These are phyloP conservation scores for Echeveria elegans DNA, from an alignment of 164 flowering plant genomes.

Conservation along the genomic window DNA sequence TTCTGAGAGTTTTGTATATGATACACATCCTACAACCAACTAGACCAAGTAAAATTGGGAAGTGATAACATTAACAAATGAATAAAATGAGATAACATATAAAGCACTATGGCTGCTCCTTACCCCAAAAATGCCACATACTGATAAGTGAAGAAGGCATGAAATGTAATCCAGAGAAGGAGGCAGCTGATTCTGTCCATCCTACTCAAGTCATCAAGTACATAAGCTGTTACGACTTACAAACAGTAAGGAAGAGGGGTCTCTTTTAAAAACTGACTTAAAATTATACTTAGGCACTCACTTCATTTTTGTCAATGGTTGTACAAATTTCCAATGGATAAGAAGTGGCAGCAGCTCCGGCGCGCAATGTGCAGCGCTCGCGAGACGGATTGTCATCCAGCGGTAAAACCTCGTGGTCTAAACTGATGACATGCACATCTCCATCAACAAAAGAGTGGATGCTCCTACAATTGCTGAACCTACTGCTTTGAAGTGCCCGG, in stretches of 20 bases:
- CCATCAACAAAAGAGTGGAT: constrained; percentile 23
- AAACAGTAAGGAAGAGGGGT: background rate
- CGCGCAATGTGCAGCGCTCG: constrained; percentile 7
- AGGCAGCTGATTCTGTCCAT: constrained; percentile 24
- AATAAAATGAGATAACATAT: background rate
- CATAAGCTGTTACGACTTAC: background rate
- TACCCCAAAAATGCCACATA: constrained; percentile 90
- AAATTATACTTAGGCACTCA: background rate
- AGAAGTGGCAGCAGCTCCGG: constrained; percentile 11
- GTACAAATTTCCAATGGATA: constrained; percentile 16
- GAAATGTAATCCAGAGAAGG: constrained; percentile 40
- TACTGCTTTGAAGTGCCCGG: constrained; percentile 38
- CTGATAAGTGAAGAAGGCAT: constrained; percentile 49
- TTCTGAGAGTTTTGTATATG: too few relatives aligned
- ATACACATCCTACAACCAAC: background rate
- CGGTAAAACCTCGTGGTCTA: background rate
- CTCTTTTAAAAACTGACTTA: too few relatives aligned
- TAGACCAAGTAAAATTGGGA: background rate
- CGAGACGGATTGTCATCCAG: background rate
- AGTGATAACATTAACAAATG: background rate
- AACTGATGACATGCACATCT: background rate
- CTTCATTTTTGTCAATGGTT: constrained; percentile 17
- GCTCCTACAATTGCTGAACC: constrained; percentile 29
- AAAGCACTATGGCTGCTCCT: background rate
- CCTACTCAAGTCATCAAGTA: constrained; percentile 22